These are phyloP conservation scores for Mimosa bimucronata DNA, from an alignment of 306 rosid species.

Conservation along the genomic window DNA sequence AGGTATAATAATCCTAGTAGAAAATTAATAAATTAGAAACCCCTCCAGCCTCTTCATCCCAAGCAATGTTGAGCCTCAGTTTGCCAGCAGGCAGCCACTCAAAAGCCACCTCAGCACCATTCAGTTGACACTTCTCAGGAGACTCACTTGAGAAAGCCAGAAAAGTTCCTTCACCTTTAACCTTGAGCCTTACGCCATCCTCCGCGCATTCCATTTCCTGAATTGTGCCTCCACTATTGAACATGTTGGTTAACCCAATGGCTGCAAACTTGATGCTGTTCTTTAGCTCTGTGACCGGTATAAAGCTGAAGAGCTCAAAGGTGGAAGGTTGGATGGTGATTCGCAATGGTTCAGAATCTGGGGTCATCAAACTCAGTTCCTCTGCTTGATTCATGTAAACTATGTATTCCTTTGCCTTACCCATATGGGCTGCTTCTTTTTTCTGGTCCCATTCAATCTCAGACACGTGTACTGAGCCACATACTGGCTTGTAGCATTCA, in stretches of 20 bases:
- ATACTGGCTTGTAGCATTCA: constrained; percentile 66
- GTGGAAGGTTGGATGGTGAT: constrained; percentile 64
- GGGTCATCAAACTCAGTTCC: constrained; percentile 52
- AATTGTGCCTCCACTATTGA: constrained; percentile 75
- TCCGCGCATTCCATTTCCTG: constrained; percentile 55
- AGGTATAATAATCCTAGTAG: constrained; percentile 36
- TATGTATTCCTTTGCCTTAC: constrained; percentile 62
- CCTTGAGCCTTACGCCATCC: constrained; percentile 49
- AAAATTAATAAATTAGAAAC: constrained; percentile 55
- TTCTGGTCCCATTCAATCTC: constrained; percentile 91
- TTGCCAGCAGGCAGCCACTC: constrained; percentile 58
- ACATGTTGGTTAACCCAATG: constrained; percentile 74
- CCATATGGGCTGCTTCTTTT: constrained; percentile 58
- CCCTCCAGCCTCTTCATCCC: constrained; percentile 69
- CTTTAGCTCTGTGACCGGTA: constrained; percentile 53
- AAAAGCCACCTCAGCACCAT: constrained; percentile 57
- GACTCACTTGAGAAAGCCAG: constrained; percentile 68
- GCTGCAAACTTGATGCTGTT: constrained; percentile 65
- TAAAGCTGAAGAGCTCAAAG: constrained; percentile 72
- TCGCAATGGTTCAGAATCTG: constrained; percentile 56
- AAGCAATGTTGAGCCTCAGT: constrained; percentile 53
- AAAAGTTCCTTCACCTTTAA: constrained; percentile 79
- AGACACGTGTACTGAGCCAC: constrained; percentile 58
- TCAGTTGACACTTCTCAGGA: constrained; percentile 57
- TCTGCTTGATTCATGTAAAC: constrained; percentile 61